phyloP scores from a whole-genome alignment of 148 eudicot species.

The Oxyria digyna region DNA sequence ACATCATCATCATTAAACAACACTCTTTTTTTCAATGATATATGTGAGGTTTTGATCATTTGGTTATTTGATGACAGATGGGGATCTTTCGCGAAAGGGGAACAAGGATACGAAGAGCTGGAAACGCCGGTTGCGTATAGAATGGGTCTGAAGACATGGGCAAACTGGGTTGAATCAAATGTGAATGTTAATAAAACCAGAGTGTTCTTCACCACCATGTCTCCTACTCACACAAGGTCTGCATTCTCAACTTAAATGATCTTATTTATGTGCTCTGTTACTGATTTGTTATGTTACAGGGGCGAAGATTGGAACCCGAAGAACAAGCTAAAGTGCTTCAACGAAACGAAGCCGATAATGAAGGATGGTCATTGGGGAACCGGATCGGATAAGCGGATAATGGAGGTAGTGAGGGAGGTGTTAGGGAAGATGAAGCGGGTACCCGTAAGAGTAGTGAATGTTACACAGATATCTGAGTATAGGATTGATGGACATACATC shows the following conservation, averaged over 20 bases:
- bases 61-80: conserved; percentile 37
- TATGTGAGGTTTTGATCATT: neutral
- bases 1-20: neutral
- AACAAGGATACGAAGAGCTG: conserved; percentile 68
- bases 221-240: conserved; percentile 95
- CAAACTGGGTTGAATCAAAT: conserved; percentile 91
- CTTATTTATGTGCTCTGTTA: too few relatives aligned
- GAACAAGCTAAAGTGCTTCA: conserved; percentile 59
- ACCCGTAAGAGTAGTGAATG: conserved; percentile 49
- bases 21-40: neutral
- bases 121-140: conserved; percentile 61
- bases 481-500: conserved; percentile 69
- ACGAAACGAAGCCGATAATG: conserved; percentile 65
- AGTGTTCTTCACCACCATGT: conserved; percentile 89
- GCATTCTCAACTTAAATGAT: too few relatives aligned
- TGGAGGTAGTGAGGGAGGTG: conserved; percentile 47
- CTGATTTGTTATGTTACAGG: conserved; percentile 13
- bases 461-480: conserved; percentile 80
- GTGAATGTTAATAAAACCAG: conserved; percentile 51
- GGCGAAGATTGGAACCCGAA: conserved; percentile 55
- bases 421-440: conserved; percentile 49
- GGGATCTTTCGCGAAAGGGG: conserved; percentile 90
- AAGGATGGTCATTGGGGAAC: conserved; percentile 69
- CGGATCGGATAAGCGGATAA: conserved; percentile 59
- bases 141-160: conserved; percentile 84